Conservation (phyloP, 495 filamentous ascomycete genomes). For the Bacidia rubella region DNA sequence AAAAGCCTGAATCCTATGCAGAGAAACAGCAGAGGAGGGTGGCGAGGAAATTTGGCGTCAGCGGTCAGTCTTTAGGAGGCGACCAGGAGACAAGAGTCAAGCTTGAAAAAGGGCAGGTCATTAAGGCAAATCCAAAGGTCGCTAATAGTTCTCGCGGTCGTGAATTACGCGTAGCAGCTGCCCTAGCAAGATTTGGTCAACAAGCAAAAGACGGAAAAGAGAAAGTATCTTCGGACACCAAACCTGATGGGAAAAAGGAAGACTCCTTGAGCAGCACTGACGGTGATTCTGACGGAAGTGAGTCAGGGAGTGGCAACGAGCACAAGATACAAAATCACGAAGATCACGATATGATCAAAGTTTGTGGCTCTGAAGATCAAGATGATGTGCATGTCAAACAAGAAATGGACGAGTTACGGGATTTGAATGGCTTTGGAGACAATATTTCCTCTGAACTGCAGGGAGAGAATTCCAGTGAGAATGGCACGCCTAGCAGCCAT, state of each 20-base stretch:
- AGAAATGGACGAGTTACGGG: conserved; percentile 47
- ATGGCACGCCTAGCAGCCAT: neutral
- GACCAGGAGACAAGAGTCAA: conserved; percentile 47
- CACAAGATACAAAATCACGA: conserved; percentile 43
- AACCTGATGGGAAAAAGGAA: conserved; percentile 14
- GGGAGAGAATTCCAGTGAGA: no score
- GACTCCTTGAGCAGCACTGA: conserved; percentile 12
- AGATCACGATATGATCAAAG: conserved; percentile 48
- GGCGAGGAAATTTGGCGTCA: conserved; percentile 58
- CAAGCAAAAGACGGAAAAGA: conserved; percentile 24
- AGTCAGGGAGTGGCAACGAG: conserved; percentile 33
- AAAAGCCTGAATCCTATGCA: conserved; percentile 14
- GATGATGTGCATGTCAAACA: conserved; percentile 43
- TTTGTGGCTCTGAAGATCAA: conserved; percentile 57
- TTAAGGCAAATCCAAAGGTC: conserved; percentile 51
- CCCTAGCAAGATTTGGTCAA: conserved; percentile 54
- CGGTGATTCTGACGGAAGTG: conserved; percentile 21
- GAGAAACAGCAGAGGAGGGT: conserved; percentile 35
- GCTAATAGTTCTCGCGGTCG: conserved; percentile 55
- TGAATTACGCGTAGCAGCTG: conserved; percentile 63
- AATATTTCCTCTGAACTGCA: neutral
- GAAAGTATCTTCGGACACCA: conserved; percentile 21
- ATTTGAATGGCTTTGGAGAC: conserved; percentile 5
- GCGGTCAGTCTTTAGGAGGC: conserved; percentile 51
- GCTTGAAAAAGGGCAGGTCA: conserved; percentile 49